Conservation (phyloP, 768 basidiomycete species). For the Cubamyces lactineus region DNA sequence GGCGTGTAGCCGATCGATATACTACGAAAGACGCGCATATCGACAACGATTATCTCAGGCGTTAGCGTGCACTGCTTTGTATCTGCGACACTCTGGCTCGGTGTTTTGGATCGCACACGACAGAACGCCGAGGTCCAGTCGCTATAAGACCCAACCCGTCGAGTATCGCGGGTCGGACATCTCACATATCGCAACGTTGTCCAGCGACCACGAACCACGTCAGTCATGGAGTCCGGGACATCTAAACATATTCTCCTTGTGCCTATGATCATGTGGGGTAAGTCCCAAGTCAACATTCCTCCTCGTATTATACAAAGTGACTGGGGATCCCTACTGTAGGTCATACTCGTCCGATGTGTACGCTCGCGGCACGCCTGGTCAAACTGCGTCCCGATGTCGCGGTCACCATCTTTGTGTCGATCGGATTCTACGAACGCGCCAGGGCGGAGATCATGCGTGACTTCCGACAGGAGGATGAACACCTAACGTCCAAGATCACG, state of each 20-base stretch:
- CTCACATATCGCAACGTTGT: no score
- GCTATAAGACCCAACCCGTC: no score
- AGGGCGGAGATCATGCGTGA: slow-evolving; percentile 3
- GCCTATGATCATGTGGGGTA: neutral
- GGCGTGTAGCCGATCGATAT: no score
- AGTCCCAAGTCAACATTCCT: neutral
- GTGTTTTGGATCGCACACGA: no score
- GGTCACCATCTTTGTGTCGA: slow-evolving; percentile 13
- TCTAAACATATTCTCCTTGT: neutral
- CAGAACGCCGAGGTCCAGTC: no score
- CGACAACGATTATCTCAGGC: no score
- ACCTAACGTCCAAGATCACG: neutral
- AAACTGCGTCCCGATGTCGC: neutral
- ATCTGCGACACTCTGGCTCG: no score
- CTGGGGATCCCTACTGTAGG: neutral
- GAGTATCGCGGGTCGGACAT: no score
- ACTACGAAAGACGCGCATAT: no score
- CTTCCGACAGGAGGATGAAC: neutral
- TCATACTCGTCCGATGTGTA: slow-evolving; percentile 17
- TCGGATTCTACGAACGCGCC: slow-evolving; percentile 3
- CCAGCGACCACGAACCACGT: no score
- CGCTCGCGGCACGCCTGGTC: slow-evolving; percentile 5
- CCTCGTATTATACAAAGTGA: neutral
- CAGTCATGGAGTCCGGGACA: no score
- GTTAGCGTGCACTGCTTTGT: no score